These are phyloP conservation scores for Xylariaceae sp. DNA, from an alignment of 2,329 filamentous ascomycete genomes.

Conservation along the genomic window DNA sequence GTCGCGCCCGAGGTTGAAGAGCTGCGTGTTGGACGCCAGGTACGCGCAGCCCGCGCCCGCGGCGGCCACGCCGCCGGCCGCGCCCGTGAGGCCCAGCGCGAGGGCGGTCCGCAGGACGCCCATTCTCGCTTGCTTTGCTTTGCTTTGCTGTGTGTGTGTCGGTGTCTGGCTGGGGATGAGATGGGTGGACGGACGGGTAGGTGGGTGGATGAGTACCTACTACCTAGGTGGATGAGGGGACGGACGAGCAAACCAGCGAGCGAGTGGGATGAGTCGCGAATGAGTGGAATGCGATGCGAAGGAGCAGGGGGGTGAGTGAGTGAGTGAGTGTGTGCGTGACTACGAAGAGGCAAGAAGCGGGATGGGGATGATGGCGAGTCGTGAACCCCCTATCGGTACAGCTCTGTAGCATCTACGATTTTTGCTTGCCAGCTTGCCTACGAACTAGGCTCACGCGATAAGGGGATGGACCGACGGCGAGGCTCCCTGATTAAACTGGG, in stretches of 20 bases:
- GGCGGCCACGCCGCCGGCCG: constrained; percentile 41
- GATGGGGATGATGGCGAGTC: too few species aligned
- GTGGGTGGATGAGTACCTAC: background rate
- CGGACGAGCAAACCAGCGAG: too few species aligned
- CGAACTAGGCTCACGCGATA: background rate
- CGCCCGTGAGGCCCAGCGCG: constrained; percentile 36
- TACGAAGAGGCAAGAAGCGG: background rate
- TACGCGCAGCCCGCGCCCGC: constrained; percentile 42
- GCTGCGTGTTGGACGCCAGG: constrained; percentile 45
- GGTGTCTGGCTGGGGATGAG: background rate
- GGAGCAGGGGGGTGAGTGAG: background rate
- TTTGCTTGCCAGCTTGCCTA: too few species aligned
- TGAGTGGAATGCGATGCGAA: background rate
- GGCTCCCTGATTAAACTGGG: constrained; percentile 9
- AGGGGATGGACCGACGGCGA: too few species aligned
- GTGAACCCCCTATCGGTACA: too few species aligned
- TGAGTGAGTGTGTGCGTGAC: background rate
- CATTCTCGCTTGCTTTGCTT: too few species aligned
- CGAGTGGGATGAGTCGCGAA: background rate
- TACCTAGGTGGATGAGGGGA: too few species aligned
- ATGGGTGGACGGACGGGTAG: background rate
- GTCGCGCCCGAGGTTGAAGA: constrained; percentile 48
- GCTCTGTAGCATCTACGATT: too few species aligned
- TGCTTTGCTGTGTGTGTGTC: constrained; percentile 1
- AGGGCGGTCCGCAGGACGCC: constrained; percentile 39